Evolutionary conservation across 1,284 basidiomycete species (phyloP).

Genomic region (Ganoderma lucidum): DNA sequence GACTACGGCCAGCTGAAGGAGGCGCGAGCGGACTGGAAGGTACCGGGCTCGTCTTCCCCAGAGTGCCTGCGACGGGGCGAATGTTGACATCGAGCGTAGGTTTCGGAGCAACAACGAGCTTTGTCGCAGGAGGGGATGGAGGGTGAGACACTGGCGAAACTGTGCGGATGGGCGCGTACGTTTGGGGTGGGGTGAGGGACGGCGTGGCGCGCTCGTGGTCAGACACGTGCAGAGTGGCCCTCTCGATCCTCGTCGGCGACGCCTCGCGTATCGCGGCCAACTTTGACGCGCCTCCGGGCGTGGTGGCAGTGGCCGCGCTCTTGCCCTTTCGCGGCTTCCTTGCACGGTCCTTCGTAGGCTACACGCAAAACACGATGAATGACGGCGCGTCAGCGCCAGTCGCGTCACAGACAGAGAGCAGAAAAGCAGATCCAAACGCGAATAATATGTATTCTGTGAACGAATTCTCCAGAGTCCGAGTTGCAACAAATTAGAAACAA

Average conservation of each 20-base stretch:
- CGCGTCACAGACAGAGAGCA: constrained; percentile 27
- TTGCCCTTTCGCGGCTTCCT: constrained; percentile 66
- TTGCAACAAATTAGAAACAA: constrained; percentile 32
- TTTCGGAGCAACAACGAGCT: constrained; percentile 20
- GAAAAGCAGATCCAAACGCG: constrained; percentile 32
- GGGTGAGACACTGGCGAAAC: constrained; percentile 21
- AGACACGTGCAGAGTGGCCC: not conserved
- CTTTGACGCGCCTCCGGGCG: constrained; percentile 13
- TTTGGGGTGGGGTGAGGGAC: constrained; percentile 13
- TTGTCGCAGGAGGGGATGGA: constrained; percentile 15
- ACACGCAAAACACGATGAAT: constrained; percentile 32
- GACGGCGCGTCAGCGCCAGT: constrained; percentile 33
- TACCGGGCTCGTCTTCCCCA: constrained; percentile 21
- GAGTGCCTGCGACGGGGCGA: not conserved
- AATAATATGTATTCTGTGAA: constrained; percentile 13
- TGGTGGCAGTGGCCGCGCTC: constrained; percentile 30
- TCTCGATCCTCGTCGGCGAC: constrained; percentile 21
- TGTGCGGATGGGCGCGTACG: constrained; percentile 13
- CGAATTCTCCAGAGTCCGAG: constrained; percentile 18
- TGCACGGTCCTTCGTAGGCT: constrained; percentile 77
- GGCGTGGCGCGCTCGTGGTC: constrained; percentile 4
- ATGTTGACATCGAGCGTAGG: constrained; percentile 24
- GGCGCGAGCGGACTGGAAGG: constrained; percentile 22
- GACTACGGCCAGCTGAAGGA: constrained; percentile 18
- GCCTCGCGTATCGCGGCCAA: constrained; percentile 25